Evolutionary conservation across 257 asterid genomes (phyloP).

Genomic region (Plantago ovata): DNA sequence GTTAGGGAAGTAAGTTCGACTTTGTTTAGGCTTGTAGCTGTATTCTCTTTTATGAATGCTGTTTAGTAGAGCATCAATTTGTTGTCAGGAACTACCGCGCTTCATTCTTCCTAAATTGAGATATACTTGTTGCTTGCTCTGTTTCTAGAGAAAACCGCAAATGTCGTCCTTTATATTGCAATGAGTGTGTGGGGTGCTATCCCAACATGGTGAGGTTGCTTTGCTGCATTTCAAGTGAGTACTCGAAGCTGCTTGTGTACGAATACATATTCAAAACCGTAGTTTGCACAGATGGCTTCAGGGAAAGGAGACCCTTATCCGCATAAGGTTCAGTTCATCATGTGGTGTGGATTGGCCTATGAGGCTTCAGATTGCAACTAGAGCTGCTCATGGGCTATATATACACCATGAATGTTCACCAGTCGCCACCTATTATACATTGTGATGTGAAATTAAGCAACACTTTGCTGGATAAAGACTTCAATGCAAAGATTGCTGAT

Average conservation of each 20-base stretch:
- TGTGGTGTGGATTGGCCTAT: conserved; percentile 46
- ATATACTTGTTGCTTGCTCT: no score
- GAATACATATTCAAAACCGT: conserved; percentile 72
- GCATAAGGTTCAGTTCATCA: conserved; percentile 36
- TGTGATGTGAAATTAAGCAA: conserved; percentile 55
- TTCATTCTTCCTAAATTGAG: no score
- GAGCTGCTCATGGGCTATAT: conserved; percentile 51
- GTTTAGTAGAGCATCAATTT: no score
- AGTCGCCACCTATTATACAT: conserved; percentile 34
- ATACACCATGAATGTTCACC: conserved; percentile 50
- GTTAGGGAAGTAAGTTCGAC: no score
- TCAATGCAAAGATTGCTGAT: conserved; percentile 57
- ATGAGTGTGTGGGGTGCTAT: conserved; percentile 28
- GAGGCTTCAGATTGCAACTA: conserved; percentile 48
- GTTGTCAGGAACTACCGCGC: no score
- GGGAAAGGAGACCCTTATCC: conserved; percentile 23
- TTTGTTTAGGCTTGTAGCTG: no score
- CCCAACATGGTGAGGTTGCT: conserved; percentile 70
- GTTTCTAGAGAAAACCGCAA: no score
- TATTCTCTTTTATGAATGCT: no score
- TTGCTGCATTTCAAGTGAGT: conserved; percentile 62
- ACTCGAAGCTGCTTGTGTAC: conserved; percentile 65
- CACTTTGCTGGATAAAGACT: conserved; percentile 36
- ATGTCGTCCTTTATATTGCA: no score
- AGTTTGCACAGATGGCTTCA: conserved; percentile 83